A percentile compares a stretch with the other conserved stretches of the same genome.
Evolutionary conservation across 345 rosid species (phyloP).

Genomic region (Eucalyptus guilfoylei): DNA sequence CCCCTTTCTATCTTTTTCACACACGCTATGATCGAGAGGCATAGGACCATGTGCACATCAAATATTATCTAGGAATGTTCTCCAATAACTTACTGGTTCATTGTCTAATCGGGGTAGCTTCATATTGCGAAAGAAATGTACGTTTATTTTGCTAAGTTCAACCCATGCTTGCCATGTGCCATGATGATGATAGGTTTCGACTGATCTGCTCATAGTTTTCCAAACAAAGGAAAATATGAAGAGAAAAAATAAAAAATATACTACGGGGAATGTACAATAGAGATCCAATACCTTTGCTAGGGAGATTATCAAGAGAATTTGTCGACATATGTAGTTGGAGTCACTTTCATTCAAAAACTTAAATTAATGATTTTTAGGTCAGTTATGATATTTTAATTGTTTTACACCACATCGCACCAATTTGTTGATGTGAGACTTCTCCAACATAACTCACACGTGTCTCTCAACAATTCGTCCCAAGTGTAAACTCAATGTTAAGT

Average conservation of each 20-base stretch:
- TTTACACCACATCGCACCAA: neutral
- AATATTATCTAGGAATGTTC: neutral
- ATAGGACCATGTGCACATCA: neutral
- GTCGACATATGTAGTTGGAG: neutral
- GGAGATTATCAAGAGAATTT: neutral
- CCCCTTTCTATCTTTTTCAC: neutral
- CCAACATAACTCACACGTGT: neutral
- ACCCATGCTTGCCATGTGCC: neutral
- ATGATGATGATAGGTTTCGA: neutral
- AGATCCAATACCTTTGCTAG: neutral
- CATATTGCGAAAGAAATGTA: neutral
- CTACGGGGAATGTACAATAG: fast-evolving
- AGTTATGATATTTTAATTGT: neutral
- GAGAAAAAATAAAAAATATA: neutral
- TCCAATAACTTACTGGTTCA: neutral
- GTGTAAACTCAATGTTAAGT: neutral
- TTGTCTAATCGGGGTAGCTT: neutral
- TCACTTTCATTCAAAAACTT: neutral
- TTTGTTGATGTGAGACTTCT: fast-evolving
- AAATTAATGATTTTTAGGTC: neutral
- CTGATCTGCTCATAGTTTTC: neutral
- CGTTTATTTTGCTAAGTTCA: neutral
- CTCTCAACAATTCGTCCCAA: neutral
- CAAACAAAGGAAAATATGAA: neutral
- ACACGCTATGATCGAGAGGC: neutral